Evolutionary conservation across 805 yeast species (phyloP).

Genomic region (Monosporozyma siamensis): DNA sequence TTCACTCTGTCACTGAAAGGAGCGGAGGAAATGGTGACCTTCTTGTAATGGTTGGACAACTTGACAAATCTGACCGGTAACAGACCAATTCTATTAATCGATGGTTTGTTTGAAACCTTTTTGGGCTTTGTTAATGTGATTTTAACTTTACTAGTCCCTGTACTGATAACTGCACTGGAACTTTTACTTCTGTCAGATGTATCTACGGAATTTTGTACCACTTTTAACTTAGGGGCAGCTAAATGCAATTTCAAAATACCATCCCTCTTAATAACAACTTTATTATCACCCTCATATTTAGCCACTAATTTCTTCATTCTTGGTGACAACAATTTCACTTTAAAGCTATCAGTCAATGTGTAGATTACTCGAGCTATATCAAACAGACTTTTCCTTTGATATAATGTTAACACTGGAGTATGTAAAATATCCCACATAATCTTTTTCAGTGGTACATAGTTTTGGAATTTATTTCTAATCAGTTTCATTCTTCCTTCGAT

Average conservation of each 20-base stretch:
- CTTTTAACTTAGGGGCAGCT: slow-evolving; percentile 16
- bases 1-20: slow-evolving; percentile 32
- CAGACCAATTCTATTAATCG: slow-evolving; percentile 20
- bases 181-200: not conserved
- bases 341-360: slow-evolving; percentile 47
- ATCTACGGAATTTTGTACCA: slow-evolving; percentile 6
- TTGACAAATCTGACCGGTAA: slow-evolving; percentile 36
- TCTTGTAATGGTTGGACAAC: slow-evolving; percentile 30
- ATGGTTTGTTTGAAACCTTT: slow-evolving; percentile 7
- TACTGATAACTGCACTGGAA: not conserved
- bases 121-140: slow-evolving; percentile 7
- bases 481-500: slow-evolving; percentile 21
- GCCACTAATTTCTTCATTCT: slow-evolving; percentile 59
- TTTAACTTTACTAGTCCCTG: slow-evolving; percentile 11
- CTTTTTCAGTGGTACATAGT: slow-evolving; percentile 46
- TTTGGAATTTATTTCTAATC: slow-evolving; percentile 20
- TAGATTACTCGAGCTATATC: slow-evolving; percentile 59
- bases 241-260: slow-evolving; percentile 27
- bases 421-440: slow-evolving; percentile 65
- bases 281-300: slow-evolving; percentile 41
- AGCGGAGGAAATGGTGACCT: slow-evolving; percentile 34
- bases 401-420: slow-evolving; percentile 48
- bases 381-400: slow-evolving; percentile 53
- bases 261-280: slow-evolving; percentile 52
- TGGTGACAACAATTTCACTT: slow-evolving; percentile 61